phyloP scores from a whole-genome alignment of 1,284 basidiomycete genomes.

The Kwoniella shivajii region DNA sequence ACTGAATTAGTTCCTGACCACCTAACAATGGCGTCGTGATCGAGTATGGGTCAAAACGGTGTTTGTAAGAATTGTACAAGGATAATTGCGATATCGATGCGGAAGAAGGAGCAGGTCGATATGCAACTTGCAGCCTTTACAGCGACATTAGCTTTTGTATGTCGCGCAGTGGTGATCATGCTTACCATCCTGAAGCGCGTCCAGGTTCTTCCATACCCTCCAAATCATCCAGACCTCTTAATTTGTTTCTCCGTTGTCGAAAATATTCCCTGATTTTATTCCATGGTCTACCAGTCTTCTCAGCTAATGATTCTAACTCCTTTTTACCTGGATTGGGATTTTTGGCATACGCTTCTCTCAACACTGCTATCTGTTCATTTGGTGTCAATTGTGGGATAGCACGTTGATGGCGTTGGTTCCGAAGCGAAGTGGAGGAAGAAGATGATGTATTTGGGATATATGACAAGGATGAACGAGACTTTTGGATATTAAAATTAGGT shows the following conservation, averaged over 20 bases:
- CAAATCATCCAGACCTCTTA: constrained; percentile 42
- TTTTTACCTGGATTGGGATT: constrained; percentile 47
- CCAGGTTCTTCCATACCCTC: constrained; percentile 49
- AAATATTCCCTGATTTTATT: constrained; percentile 51
- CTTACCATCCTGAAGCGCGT: constrained; percentile 47
- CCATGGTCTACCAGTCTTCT: constrained; percentile 45
- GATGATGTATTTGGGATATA: constrained; percentile 1
- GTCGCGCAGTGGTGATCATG: background rate
- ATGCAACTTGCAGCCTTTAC: constrained; percentile 45
- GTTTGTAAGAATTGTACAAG: constrained; percentile 45
- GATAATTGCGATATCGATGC: constrained; percentile 39
- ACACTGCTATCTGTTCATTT: constrained; percentile 39
- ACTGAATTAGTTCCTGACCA: constrained; percentile 49
- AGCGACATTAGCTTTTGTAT: too few species aligned
- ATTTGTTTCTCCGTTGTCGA: constrained; percentile 47
- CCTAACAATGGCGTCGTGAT: constrained; percentile 35
- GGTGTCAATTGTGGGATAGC: constrained; percentile 7
- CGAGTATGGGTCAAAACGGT: constrained; percentile 48
- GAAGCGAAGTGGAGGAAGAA: background rate
- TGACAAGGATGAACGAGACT: constrained; percentile 3
- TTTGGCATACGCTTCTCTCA: constrained; percentile 42
- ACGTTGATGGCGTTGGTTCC: background rate
- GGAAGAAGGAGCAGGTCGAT: constrained; percentile 30
- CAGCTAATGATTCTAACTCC: constrained; percentile 40
- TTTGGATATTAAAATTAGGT: constrained; percentile 20